Evolutionary conservation across 2,329 filamentous ascomycete species (phyloP), one percentile per base, ranked within the genome.

Genomic region (Neofusicoccum parvum): DNA sequence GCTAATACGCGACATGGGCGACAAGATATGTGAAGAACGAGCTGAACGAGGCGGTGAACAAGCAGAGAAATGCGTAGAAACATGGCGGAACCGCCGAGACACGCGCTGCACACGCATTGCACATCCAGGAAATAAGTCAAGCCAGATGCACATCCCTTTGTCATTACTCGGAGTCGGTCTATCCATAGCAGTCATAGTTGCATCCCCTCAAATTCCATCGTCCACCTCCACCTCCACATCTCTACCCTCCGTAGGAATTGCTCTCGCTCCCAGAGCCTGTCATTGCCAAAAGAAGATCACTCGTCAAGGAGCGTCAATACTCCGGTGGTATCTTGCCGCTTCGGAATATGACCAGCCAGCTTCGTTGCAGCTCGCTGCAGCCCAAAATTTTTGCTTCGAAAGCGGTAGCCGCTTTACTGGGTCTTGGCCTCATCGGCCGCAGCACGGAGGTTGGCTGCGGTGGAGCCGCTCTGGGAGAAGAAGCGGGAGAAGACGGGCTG

Each of bases 401-500:
- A 15, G 51, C 41, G 17, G 32, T 15, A 34, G 34, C 17, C 46
- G 51, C 41, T 54, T 59, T 65, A 65, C 53, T 60, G 17, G 64
- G 53, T 23, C 64, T 65, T 65, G 74, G 86, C 85, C 75, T 90
- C 86, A 75, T 94, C 92, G 79, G 90, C 92, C 87, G 95, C 92
- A 74, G 92, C 90, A 72, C 92, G 92, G 75, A 97, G 90, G 82
- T 92, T 92, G 79, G 92, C 88, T 73, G 93, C 91, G 74, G 93
- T 92, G 68, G 91, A 91, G 75, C 86, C 86, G 73, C 81, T 78
- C 70, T 80, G 75, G 73, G 84, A 81, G 86, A 98, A 99, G 89
- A 97, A 96, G 81, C 93, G 92, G 79, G 92, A 87, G 78, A 98
- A 90, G 74, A 96, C 88, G 73, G 95, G 95, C 78, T 92, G 88